Evolutionary conservation across 768 basidiomycete genomes (phyloP).

Genomic region (Russula emetica): DNA sequence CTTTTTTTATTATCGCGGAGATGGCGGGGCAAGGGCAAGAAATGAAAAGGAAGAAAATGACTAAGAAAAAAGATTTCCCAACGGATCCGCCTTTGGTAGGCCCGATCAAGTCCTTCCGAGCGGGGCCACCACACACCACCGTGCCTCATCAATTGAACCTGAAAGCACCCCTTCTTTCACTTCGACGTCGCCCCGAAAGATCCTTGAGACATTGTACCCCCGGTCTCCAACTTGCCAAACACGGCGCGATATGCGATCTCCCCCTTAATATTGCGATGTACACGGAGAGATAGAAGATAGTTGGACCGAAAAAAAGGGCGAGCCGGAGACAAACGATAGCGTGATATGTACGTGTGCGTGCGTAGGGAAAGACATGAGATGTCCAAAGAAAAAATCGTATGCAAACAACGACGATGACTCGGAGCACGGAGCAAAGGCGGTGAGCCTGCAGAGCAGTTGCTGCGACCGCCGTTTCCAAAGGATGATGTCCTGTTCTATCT

Average conservation of each 20-base stretch:
- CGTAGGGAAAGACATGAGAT: slow-evolving; percentile 6
- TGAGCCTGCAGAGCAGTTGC: slow-evolving; percentile 1
- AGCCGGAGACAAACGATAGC: not conserved
- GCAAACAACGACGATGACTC: not conserved
- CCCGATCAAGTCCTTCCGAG: slow-evolving; percentile 2
- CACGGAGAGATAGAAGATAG: slow-evolving; percentile 8
- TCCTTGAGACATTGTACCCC: slow-evolving; percentile 8
- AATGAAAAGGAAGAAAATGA: not conserved
- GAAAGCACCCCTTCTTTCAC: slow-evolving; percentile 3
- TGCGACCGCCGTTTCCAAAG: not conserved
- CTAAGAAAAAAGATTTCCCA: not conserved
- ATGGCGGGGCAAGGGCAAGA: slow-evolving; percentile 1
- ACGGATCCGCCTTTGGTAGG: not conserved
- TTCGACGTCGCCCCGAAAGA: slow-evolving; percentile 22
- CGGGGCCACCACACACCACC: too few species aligned
- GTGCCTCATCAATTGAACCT: not conserved
- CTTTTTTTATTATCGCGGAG: slow-evolving; percentile 12
- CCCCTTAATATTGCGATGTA: slow-evolving; percentile 18
- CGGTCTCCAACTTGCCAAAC: slow-evolving; percentile 15
- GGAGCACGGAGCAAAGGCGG: not conserved
- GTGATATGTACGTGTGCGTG: slow-evolving; percentile 12
- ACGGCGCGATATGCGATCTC: slow-evolving; percentile 1
- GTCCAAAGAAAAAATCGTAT: slow-evolving; percentile 6
- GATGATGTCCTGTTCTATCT: not conserved
- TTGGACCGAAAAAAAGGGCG: slow-evolving; percentile 3